phyloP scores from a whole-genome alignment of 2,329 filamentous ascomycete genomes.

The Pleurostoma richardsiae region DNA sequence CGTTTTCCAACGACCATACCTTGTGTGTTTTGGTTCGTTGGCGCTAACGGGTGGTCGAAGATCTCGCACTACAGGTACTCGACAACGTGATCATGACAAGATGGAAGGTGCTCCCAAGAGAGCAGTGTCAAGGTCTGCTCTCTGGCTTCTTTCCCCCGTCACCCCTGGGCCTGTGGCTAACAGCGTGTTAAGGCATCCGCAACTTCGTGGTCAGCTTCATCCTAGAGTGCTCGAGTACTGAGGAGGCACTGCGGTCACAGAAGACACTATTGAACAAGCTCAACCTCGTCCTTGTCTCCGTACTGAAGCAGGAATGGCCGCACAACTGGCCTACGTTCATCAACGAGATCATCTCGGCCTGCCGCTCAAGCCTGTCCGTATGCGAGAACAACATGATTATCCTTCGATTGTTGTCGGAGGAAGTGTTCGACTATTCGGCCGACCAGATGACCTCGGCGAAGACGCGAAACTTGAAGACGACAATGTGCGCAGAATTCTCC shows the following conservation, averaged over 20 bases:
- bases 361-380: constrained; percentile 90
- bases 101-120: constrained; percentile 95
- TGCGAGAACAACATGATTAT: constrained; percentile 99
- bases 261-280: constrained; percentile 95
- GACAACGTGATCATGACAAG: constrained; percentile 98
- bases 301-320: constrained; percentile 97
- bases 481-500: constrained; percentile 98
- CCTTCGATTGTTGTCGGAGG: constrained; percentile 87
- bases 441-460: constrained; percentile 99
- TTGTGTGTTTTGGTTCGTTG: constrained; percentile 7
- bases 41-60: constrained; percentile 34
- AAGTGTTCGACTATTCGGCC: constrained; percentile 97
- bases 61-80: constrained; percentile 90
- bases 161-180: constrained; percentile 10
- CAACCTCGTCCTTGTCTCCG: constrained; percentile 93
- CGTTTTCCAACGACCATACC: constrained; percentile 25
- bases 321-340: constrained; percentile 99
- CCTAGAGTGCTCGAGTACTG: constrained; percentile 84
- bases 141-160: neutral
- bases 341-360: constrained; percentile 97
- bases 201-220: constrained; percentile 99
- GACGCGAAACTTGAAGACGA: constrained; percentile 93
- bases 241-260: constrained; percentile 80
- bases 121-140: constrained; percentile 81
- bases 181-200: constrained; percentile 67